phyloP scores from a whole-genome alignment of 495 filamentous ascomycete species.

The Aspergillus incahuasiensis region DNA sequence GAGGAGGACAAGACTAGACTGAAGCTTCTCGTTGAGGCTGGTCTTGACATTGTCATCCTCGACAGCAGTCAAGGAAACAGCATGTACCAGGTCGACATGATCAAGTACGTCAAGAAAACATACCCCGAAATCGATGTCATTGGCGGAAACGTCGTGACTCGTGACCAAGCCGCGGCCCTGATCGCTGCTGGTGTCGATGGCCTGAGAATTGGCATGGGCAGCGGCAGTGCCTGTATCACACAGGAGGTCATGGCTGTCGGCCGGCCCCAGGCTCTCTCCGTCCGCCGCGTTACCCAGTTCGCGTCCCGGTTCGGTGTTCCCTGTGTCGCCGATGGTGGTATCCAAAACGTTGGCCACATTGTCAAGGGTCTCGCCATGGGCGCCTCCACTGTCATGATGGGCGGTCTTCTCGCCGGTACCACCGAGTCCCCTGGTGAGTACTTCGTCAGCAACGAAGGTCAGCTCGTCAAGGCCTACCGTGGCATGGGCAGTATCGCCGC shows the following conservation, averaged over 20 bases:
- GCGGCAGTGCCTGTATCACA: slow-evolving; percentile 96
- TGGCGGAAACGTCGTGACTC: slow-evolving; percentile 94
- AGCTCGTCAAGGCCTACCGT: slow-evolving; percentile 98
- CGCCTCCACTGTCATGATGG: slow-evolving; percentile 98
- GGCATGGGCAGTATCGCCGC: slow-evolving; percentile 98
- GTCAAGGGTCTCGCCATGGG: slow-evolving; percentile 96
- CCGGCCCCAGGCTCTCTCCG: slow-evolving; percentile 86
- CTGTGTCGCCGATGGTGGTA: slow-evolving; percentile 95
- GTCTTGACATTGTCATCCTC: slow-evolving; percentile 90
- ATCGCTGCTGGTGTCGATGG: slow-evolving; percentile 95
- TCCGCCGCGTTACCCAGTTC: slow-evolving; percentile 83
- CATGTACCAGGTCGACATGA: slow-evolving; percentile 95
- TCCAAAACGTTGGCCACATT: slow-evolving; percentile 98
- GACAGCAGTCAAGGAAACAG: slow-evolving; percentile 97
- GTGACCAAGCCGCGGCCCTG: slow-evolving; percentile 85
- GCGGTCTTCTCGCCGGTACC: slow-evolving; percentile 91
- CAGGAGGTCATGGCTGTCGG: slow-evolving; percentile 99
- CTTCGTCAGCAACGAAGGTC: slow-evolving; percentile 88
- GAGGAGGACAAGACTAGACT: slow-evolving; percentile 85
- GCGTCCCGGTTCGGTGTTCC: slow-evolving; percentile 92
- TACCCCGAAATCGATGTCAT: slow-evolving; percentile 89
- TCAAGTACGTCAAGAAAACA: slow-evolving; percentile 86
- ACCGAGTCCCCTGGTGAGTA: slow-evolving; percentile 97
- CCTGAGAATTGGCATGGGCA: slow-evolving; percentile 98
- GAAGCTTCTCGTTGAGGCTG: slow-evolving; percentile 85